Conservation (phyloP, 2,329 filamentous ascomycete genomes). For the Scedosporium boydii region DNA sequence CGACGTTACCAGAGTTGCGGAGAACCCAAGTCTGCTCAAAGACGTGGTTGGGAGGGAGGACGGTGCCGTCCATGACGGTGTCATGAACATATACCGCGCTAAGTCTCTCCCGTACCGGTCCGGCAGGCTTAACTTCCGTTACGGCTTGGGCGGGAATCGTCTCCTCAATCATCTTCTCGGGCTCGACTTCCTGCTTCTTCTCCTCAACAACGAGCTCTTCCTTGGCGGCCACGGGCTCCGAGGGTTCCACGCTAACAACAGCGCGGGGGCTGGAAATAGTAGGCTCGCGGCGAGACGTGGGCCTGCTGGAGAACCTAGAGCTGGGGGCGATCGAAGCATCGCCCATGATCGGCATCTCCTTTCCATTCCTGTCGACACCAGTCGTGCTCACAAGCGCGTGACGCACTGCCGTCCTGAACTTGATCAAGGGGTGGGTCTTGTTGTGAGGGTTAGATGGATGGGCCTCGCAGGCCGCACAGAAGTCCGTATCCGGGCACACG, state of each 20-base stretch:
- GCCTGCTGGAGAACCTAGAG: conserved; percentile 37
- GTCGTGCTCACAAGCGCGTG: conserved; percentile 80
- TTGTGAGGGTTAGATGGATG: conserved; percentile 79
- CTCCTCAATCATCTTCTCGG: conserved; percentile 2
- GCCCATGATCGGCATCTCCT: conserved; percentile 59
- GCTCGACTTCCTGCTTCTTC: conserved; percentile 2
- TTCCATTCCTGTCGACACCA: conserved; percentile 63
- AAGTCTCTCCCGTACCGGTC: conserved; percentile 15
- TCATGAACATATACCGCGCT: conserved; percentile 65
- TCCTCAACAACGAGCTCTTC: conserved; percentile 13
- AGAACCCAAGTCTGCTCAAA: conserved; percentile 92
- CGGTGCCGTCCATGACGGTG: conserved; percentile 67
- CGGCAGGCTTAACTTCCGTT: conserved; percentile 9
- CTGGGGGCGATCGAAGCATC: conserved; percentile 40
- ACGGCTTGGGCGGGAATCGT: conserved; percentile 9
- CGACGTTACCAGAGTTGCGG: conserved; percentile 66
- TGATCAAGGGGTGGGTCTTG: conserved; percentile 91
- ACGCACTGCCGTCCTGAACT: conserved; percentile 88
- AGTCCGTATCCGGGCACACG: conserved; percentile 89
- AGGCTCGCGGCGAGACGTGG: conserved; percentile 56
- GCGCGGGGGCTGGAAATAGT: conserved; percentile 8
- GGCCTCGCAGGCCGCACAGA: conserved; percentile 90
- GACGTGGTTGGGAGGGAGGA: conserved; percentile 57
- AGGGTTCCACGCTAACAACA: conserved; percentile 5
- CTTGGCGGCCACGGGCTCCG: conserved; percentile 5